Conservation (phyloP, 2,329 filamentous ascomycete genomes). For the Penicillium sp. region DNA sequence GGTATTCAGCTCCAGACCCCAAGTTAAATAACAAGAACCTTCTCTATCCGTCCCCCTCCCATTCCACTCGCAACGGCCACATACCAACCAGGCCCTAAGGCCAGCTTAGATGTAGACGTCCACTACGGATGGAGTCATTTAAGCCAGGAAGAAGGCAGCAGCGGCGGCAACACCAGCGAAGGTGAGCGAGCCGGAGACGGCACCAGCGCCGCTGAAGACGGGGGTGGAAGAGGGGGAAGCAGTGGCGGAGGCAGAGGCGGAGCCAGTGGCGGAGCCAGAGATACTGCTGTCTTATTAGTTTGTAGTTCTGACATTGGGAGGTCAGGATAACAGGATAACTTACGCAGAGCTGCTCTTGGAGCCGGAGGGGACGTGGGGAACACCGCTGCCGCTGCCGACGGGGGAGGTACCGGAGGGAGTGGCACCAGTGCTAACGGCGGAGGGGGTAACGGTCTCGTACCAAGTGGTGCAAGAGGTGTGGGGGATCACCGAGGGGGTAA, state of each 20-base stretch:
- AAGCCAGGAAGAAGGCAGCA: slow-evolving; percentile 31
- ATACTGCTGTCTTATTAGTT: background rate
- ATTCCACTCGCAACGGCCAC: slow-evolving; percentile 1
- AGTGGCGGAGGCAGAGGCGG: background rate
- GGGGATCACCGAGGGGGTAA: slow-evolving; percentile 20
- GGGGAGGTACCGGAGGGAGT: slow-evolving; percentile 3
- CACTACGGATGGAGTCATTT: slow-evolving; percentile 23
- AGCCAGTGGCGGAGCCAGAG: slow-evolving; percentile 3
- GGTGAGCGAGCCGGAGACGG: slow-evolving; percentile 27
- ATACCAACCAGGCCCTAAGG: slow-evolving; percentile 1
- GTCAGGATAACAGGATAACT: slow-evolving; percentile 4
- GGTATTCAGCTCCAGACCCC: slow-evolving; percentile 17
- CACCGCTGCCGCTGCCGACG: slow-evolving; percentile 11
- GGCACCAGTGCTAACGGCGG: background rate
- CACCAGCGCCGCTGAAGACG: slow-evolving; percentile 26
- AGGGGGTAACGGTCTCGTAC: slow-evolving; percentile 18
- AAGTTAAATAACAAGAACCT: slow-evolving; percentile 23
- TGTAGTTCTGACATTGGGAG: background rate
- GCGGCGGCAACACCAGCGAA: slow-evolving; percentile 29
- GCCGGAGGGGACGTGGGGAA: slow-evolving; percentile 18
- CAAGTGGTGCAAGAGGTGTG: slow-evolving; percentile 30
- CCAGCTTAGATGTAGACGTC: slow-evolving; percentile 6
- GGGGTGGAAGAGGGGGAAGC: slow-evolving; percentile 16
- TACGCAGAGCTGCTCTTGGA: slow-evolving; percentile 13
- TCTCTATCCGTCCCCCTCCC: slow-evolving; percentile 7